A percentile compares a stretch with the other conserved stretches of the same genome.
phyloP scores from a whole-genome alignment of 768 basidiomycete species.

The Suillus variegatus region DNA sequence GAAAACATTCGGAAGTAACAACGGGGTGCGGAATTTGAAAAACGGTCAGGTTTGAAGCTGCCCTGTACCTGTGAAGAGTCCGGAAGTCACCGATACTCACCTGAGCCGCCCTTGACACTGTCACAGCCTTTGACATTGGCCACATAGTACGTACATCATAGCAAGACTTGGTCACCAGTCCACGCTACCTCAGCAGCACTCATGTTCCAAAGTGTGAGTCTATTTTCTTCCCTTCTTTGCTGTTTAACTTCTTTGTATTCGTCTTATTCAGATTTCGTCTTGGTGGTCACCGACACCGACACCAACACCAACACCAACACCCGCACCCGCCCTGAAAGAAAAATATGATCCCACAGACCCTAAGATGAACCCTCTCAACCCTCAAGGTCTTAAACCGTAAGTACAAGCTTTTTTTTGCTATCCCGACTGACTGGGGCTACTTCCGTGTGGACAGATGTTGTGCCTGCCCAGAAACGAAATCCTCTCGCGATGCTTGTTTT shows the following conservation, averaged over 20 bases:
- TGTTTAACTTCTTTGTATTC: neutral
- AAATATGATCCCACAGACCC: slow-evolving; percentile 75
- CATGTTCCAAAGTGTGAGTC: neutral
- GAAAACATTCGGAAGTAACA: too few species aligned
- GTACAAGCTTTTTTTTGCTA: slow-evolving; percentile 28
- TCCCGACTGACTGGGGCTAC: neutral
- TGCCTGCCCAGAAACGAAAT: slow-evolving; percentile 93
- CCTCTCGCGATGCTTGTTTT: slow-evolving; percentile 93
- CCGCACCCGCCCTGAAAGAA: slow-evolving; percentile 33
- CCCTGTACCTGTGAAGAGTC: neutral
- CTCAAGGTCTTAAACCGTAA: slow-evolving; percentile 93
- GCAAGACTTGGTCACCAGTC: too few species aligned
- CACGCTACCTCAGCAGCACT: neutral
- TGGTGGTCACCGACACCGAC: slow-evolving; percentile 58
- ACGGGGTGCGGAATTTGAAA: too few species aligned
- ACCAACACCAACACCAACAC: slow-evolving; percentile 26
- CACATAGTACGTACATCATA: neutral
- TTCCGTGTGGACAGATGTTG: slow-evolving; percentile 69
- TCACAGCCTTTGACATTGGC: neutral
- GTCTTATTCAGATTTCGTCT: slow-evolving; percentile 43
- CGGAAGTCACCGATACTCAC: neutral
- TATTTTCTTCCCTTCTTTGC: neutral
- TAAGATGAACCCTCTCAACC: slow-evolving; percentile 87
- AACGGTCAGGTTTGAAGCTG: too few species aligned
- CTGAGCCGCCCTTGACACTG: too few species aligned